These are phyloP conservation scores for Fusarium temperatum DNA, from an alignment of 2,329 filamentous ascomycete species.

Conservation along the genomic window DNA sequence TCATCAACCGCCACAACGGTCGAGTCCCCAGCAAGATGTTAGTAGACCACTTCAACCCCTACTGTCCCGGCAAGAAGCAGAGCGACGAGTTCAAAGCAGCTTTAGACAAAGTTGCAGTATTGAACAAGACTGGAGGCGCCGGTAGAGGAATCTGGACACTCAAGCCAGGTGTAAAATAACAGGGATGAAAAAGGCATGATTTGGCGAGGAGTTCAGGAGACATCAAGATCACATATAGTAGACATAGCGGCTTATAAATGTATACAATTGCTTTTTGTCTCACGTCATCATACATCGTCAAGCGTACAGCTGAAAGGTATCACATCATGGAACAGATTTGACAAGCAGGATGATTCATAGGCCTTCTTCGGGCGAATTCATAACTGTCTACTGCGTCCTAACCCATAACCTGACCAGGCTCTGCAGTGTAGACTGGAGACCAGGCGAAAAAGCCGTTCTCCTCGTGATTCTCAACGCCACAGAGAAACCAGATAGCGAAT, in stretches of 20 bases:
- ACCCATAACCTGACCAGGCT: slow-evolving; percentile 49
- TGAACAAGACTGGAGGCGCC: slow-evolving; percentile 67
- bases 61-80: slow-evolving; percentile 71
- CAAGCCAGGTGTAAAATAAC: slow-evolving; percentile 42
- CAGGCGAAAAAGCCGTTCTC: slow-evolving; percentile 74
- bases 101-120: slow-evolving; percentile 76
- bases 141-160: slow-evolving; percentile 65
- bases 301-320: slow-evolving; percentile 19
- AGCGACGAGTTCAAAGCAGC: slow-evolving; percentile 85
- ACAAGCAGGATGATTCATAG: slow-evolving; percentile 51
- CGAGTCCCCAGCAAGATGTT: slow-evolving; percentile 83
- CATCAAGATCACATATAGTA: slow-evolving; percentile 3
- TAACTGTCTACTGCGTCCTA: slow-evolving; percentile 52
- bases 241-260: background rate
- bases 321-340: slow-evolving; percentile 37
- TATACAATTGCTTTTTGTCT: background rate
- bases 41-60: slow-evolving; percentile 88
- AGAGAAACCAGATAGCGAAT: slow-evolving; percentile 61
- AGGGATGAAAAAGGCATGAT: background rate
- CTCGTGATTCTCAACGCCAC: slow-evolving; percentile 77
- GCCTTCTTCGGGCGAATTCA: slow-evolving; percentile 56
- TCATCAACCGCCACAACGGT: slow-evolving; percentile 80
- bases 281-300: slow-evolving; percentile 20
- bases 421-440: slow-evolving; percentile 66
- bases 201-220: slow-evolving; percentile 28